Percentiles rank a stretch among this genome's conserved stretches.
These are phyloP conservation scores for Lentinula aciculospora DNA, from an alignment of 768 basidiomycete genomes.

Conservation along the genomic window DNA sequence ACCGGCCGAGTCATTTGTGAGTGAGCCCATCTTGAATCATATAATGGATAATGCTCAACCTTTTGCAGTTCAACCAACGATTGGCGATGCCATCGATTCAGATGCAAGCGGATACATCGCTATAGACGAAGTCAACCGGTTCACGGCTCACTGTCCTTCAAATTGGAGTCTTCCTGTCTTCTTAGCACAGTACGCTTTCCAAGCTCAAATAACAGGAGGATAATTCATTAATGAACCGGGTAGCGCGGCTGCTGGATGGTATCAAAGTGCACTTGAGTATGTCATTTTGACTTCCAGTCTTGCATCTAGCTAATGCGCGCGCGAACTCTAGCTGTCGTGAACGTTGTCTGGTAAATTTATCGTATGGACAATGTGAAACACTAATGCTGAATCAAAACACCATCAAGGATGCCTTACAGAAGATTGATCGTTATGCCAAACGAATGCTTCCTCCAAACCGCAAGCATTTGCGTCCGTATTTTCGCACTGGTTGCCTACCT, in stretches of 20 bases:
- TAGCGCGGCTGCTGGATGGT: slow-evolving; percentile 23
- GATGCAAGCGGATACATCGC: slow-evolving; percentile 20
- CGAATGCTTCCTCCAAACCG: slow-evolving; percentile 1
- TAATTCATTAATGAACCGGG: not conserved
- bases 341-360: slow-evolving; percentile 10
- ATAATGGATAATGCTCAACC: not conserved
- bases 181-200: slow-evolving; percentile 17
- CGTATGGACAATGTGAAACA: not conserved
- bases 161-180: slow-evolving; percentile 15
- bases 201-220: not conserved
- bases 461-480: slow-evolving; percentile 10
- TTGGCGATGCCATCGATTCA: slow-evolving; percentile 20
- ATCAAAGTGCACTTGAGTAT: slow-evolving; percentile 19
- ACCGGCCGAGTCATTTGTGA: slow-evolving; percentile 18
- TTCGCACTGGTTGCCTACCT: slow-evolving; percentile 10
- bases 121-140: slow-evolving; percentile 18
- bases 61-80: slow-evolving; percentile 15
- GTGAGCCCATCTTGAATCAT: not conserved
- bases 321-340: slow-evolving; percentile 1
- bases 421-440: not conserved
- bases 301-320: not conserved
- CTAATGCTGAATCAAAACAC: not conserved
- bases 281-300: not conserved
- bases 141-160: slow-evolving; percentile 16
- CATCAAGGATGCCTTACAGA: not conserved